These are phyloP conservation scores for Botryotinia convoluta DNA, from an alignment of 2,329 filamentous ascomycete genomes.

Conservation along the genomic window DNA sequence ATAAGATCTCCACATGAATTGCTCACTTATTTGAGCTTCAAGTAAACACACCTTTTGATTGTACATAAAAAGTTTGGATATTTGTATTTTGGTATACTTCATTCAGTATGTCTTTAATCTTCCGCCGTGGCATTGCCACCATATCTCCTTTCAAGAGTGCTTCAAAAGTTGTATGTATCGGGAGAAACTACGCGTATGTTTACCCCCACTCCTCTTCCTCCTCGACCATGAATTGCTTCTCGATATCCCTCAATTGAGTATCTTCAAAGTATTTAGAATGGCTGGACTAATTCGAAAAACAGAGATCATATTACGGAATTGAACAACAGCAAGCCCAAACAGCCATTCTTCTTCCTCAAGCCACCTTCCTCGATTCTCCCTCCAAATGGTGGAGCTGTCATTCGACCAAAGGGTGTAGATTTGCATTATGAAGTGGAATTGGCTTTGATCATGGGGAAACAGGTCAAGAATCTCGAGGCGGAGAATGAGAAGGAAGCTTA, in stretches of 20 bases:
- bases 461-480: constrained; percentile 69
- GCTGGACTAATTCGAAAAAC: background rate
- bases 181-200: constrained; percentile 89
- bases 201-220: constrained; percentile 19
- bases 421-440: constrained; percentile 96
- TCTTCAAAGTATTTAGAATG: background rate
- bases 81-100: background rate
- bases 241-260: constrained; percentile 11
- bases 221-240: constrained; percentile 5
- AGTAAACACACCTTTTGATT: background rate
- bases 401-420: constrained; percentile 77
- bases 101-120: constrained; percentile 34
- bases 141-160: constrained; percentile 51
- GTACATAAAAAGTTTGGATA: background rate
- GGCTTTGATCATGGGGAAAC: constrained; percentile 82
- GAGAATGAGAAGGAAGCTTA: constrained; percentile 73
- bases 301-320: constrained; percentile 94
- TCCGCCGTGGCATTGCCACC: constrained; percentile 37
- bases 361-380: constrained; percentile 82
- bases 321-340: constrained; percentile 81
- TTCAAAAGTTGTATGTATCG: constrained; percentile 72
- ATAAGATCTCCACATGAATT: constrained; percentile 2
- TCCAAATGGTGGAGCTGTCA: constrained; percentile 73
- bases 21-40: background rate
- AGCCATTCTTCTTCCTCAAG: constrained; percentile 99